Conservation (phyloP, 2,329 filamentous ascomycete genomes). For the Aspergillus jensenii region DNA sequence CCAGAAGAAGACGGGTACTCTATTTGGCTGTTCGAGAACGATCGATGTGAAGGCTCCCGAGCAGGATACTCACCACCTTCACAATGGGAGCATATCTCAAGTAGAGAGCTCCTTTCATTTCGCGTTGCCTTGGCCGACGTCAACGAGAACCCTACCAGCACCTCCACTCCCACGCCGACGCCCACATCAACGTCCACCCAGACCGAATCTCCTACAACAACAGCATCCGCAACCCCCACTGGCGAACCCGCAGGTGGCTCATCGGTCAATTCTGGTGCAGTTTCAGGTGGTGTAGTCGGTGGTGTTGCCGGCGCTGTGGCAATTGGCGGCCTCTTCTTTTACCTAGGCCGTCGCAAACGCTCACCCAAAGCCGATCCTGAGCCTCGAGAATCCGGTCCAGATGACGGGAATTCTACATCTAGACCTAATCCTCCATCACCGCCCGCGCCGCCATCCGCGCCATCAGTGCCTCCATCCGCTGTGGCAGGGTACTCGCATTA, state of each 20-base stretch:
- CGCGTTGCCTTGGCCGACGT: constrained; percentile 1
- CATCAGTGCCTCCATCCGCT: no score
- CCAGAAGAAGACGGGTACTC: constrained; percentile 1
- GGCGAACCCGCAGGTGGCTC: not conserved
- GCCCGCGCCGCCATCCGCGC: no score
- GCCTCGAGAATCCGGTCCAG: not conserved
- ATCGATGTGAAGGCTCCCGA: constrained; percentile 6
- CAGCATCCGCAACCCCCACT: not conserved
- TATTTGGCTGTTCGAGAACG: constrained; percentile 11
- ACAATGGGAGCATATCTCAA: constrained; percentile 8
- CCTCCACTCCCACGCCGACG: not conserved
- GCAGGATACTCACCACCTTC: constrained; percentile 8
- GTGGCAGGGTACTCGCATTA: not conserved
- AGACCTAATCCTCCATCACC: not conserved
- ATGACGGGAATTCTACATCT: not conserved
- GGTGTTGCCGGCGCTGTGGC: constrained; percentile 4
- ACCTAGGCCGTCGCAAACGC: constrained; percentile 8
- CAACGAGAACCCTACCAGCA: not conserved
- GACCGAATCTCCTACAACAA: not conserved
- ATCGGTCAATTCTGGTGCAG: not conserved
- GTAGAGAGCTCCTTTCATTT: constrained; percentile 8
- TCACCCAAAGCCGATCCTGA: not conserved
- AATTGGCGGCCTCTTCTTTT: constrained; percentile 11
- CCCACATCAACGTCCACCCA: not conserved
- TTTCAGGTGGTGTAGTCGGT: constrained; percentile 13